A percentile compares a stretch with the other conserved stretches of the same genome.
These are phyloP conservation scores for Phylloporus sp. DNA, from an alignment of 768 basidiomycete species.

Conservation along the genomic window DNA sequence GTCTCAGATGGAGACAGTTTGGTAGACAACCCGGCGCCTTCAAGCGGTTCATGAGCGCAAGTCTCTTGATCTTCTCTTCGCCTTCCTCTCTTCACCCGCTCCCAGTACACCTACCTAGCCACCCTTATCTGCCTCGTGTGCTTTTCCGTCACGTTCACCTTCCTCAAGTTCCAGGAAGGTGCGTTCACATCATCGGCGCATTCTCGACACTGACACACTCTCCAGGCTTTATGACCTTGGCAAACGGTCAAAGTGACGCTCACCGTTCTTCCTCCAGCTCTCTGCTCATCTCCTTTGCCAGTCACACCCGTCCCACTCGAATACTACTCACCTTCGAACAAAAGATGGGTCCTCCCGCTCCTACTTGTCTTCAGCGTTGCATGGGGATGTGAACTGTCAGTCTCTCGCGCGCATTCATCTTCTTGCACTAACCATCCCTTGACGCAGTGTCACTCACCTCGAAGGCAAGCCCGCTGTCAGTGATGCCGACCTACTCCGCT, in stretches of 20 bases:
- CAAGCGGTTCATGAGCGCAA: constrained; percentile 86
- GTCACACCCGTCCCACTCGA: constrained; percentile 56
- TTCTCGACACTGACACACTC: background rate
- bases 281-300: constrained; percentile 22
- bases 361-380: constrained; percentile 67
- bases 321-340: constrained; percentile 44
- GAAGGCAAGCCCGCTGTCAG: constrained; percentile 49
- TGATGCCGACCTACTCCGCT: constrained; percentile 3
- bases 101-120: constrained; percentile 76
- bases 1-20: constrained; percentile 62
- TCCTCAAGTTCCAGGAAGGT: constrained; percentile 75
- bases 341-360: constrained; percentile 60
- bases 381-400: constrained; percentile 75
- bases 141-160: constrained; percentile 59
- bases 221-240: constrained; percentile 14
- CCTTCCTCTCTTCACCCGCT: constrained; percentile 11
- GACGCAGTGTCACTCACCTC: constrained; percentile 66
- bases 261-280: background rate
- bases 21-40: constrained; percentile 81
- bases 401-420: background rate
- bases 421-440: background rate
- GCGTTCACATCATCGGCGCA: constrained; percentile 1
- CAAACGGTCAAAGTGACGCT: constrained; percentile 12
- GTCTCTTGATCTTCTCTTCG: constrained; percentile 26
- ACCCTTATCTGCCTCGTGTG: constrained; percentile 63